Evolutionary conservation across 2,329 filamentous ascomycete genomes (phyloP).

Genomic region (Didymellaceae sp.): DNA sequence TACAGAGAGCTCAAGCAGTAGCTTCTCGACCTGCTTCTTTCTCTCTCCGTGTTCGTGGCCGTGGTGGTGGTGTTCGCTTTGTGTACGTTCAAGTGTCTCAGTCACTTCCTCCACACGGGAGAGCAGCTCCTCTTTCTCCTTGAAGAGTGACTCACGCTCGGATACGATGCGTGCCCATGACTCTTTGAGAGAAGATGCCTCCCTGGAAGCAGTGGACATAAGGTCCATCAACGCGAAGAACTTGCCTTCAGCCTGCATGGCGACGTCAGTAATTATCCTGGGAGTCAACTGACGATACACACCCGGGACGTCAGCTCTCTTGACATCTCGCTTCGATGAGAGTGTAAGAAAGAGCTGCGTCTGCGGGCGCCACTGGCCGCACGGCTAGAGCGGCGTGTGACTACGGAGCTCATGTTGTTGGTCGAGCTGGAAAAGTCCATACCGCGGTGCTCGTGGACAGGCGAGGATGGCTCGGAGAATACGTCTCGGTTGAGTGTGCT

Average conservation of each 20-base stretch:
- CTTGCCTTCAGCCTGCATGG: conserved; percentile 28
- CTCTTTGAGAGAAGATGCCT: conserved; percentile 34
- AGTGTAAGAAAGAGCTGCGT: conserved; percentile 31
- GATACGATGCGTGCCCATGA: conserved; percentile 33
- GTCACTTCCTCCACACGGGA: conserved; percentile 30
- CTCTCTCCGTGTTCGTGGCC: conserved; percentile 29
- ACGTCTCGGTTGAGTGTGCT: conserved; percentile 29
- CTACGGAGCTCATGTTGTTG: conserved; percentile 16
- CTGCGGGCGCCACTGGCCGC: conserved; percentile 27
- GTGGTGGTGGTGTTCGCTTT: conserved; percentile 30
- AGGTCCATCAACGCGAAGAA: conserved; percentile 40
- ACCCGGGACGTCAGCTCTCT: conserved; percentile 30
- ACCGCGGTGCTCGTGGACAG: conserved; percentile 18
- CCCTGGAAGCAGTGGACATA: conserved; percentile 33
- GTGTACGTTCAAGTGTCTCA: conserved; percentile 32
- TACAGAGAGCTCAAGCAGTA: conserved; percentile 31
- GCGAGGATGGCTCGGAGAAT: conserved; percentile 31
- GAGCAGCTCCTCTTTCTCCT: conserved; percentile 29
- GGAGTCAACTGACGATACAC: neutral
- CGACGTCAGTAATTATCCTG: neutral
- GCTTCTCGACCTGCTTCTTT: conserved; percentile 31
- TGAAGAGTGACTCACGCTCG: conserved; percentile 33
- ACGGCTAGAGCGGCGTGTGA: conserved; percentile 25
- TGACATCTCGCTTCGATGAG: conserved; percentile 35
- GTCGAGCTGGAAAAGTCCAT: conserved; percentile 20